Conservation (phyloP, 371 early-diverging fungal species). For the Mortierella sp. region DNA sequence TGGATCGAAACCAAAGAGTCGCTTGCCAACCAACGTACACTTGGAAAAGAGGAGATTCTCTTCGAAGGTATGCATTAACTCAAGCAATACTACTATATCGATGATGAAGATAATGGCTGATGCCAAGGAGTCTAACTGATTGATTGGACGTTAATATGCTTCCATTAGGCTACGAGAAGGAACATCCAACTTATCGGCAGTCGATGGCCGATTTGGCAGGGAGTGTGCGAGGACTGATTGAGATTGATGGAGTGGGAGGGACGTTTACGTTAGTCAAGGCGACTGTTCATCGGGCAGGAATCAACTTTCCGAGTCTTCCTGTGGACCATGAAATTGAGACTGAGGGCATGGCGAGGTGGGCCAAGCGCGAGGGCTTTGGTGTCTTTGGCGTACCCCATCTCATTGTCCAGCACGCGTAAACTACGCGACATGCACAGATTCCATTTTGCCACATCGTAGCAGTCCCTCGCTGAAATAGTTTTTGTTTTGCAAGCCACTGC, state of each 20-base stretch:
- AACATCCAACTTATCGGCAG: constrained; percentile 51
- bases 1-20: constrained; percentile 78
- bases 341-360: constrained; percentile 83
- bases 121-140: background rate
- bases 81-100: background rate
- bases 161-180: constrained; percentile 32
- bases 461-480: background rate
- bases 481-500: constrained; percentile 8
- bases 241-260: constrained; percentile 77
- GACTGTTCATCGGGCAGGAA: constrained; percentile 76
- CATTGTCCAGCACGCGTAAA: constrained; percentile 63
- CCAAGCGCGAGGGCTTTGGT: constrained; percentile 73
- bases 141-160: background rate
- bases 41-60: constrained; percentile 62
- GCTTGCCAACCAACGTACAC: constrained; percentile 62
- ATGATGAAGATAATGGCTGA: too few species aligned
- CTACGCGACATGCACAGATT: background rate
- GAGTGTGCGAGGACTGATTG: constrained; percentile 51
- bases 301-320: constrained; percentile 71
- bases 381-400: constrained; percentile 75
- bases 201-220: constrained; percentile 65
- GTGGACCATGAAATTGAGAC: constrained; percentile 79
- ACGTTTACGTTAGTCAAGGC: constrained; percentile 77
- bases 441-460: background rate
- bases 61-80: constrained; percentile 55